phyloP scores from a whole-genome alignment of 2,329 filamentous ascomycete genomes.

The Tolypocladium guangdongense region DNA sequence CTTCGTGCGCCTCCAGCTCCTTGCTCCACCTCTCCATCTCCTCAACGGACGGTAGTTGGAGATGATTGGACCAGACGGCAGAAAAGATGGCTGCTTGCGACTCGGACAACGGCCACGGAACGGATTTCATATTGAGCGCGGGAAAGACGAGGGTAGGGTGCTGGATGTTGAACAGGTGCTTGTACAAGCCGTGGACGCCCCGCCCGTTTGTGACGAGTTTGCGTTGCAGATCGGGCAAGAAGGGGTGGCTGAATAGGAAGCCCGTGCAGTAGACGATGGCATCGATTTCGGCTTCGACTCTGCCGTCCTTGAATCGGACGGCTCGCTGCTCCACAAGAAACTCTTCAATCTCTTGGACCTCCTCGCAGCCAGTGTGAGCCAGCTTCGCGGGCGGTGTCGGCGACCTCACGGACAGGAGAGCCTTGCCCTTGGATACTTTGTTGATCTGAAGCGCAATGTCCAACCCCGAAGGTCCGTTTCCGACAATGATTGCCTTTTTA shows the following conservation, averaged over 20 bases:
- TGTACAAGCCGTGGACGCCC: constrained; percentile 61
- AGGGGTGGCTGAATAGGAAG: constrained; percentile 78
- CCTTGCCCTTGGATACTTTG: constrained; percentile 41
- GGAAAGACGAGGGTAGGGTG: constrained; percentile 73
- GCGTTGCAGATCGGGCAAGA: constrained; percentile 37
- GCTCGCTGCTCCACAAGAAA: constrained; percentile 43
- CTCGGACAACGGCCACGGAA: constrained; percentile 78
- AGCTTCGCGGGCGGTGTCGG: constrained; percentile 34
- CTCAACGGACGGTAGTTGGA: constrained; percentile 48
- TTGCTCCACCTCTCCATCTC: constrained; percentile 65
- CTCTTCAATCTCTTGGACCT: constrained; percentile 47
- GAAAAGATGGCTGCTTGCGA: constrained; percentile 68
- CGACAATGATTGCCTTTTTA: constrained; percentile 74
- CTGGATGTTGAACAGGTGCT: constrained; percentile 66
- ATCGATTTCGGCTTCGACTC: constrained; percentile 57
- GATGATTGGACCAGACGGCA: constrained; percentile 61
- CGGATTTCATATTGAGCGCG: constrained; percentile 66
- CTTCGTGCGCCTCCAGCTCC: constrained; percentile 39
- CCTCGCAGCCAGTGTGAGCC: constrained; percentile 33
- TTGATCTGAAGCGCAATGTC: constrained; percentile 75
- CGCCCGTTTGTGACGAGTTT: constrained; percentile 57
- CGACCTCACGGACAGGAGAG: constrained; percentile 55
- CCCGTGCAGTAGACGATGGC: constrained; percentile 79
- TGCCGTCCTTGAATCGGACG: constrained; percentile 56
- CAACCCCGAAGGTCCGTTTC: constrained; percentile 72